Base-by-base conservation (phyloP, 1,284 basidiomycete species). In the Ustilago shanxiensis region DNA sequence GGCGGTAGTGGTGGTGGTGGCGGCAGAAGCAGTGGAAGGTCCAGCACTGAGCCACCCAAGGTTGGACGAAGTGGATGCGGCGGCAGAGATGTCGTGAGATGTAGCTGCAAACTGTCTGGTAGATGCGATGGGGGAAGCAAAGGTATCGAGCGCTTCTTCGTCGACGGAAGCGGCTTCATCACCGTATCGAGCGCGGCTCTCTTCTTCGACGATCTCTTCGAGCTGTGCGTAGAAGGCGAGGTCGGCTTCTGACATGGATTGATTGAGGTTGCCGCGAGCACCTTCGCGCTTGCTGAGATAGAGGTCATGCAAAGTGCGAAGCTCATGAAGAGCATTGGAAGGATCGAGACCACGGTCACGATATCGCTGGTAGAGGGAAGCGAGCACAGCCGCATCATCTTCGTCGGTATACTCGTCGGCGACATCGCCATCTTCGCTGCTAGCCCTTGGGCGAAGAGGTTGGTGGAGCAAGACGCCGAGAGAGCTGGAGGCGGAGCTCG, bases 171-270 rank as follows among this genome's bases (percentile, higher is more conserved):
- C 57, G 20, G 57, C 28, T 47, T 66, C 66, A 47, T 76, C 75
- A 22, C 79, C 79, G 31, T 78, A 78, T 5, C 79, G 65, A 24
- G 70, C 77, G 28, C 60, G 54, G 33, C 64, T 73, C 57, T 77
- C 73, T 41, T 80, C 80, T 28, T 66, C 66, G 31, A 83, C 82
- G 45, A 83, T 80, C 63, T 78, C 76, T 28, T 82, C 79, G 45
- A 82, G 70, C 64, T 80, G 76, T 6, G 66, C 65, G 39, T 82
- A 82, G 52, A 82, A 82, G 39, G 67, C 67, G 39, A 67, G 64
- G 31, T 81, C 79, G 28, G 74, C 72, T 3, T 72, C 71, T 58
- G 74, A 78, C 77, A 81, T 79, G 45, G 69, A 50, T 2, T 65
- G 61, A 28, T 70, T 59, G 29, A 78, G 61, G 31, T 57, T 67